phyloP scores from a whole-genome alignment of 176 grass and related monocot species.

The Cocos nucifera region DNA sequence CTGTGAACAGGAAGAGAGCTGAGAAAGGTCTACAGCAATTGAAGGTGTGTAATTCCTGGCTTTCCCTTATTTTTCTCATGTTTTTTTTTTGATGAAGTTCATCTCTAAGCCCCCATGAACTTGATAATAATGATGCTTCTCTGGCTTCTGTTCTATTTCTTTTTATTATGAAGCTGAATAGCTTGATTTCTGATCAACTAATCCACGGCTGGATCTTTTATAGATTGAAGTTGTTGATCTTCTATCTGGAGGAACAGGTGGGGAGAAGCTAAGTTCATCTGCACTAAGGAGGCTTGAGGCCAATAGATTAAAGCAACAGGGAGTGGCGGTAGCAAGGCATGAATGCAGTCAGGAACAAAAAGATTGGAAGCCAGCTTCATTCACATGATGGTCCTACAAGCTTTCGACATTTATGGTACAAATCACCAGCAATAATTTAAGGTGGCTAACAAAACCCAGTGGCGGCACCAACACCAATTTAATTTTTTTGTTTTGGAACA shows the following conservation, averaged over 20 bases:
- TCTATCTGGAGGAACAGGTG: slow-evolving; percentile 30
- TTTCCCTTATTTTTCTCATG: slow-evolving; percentile 1
- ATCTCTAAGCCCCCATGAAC: too few relatives aligned
- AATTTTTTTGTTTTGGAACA: too few relatives aligned
- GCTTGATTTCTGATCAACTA: background rate
- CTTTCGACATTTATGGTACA: too few relatives aligned
- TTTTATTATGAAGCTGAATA: slow-evolving; percentile 3
- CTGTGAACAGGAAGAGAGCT: slow-evolving; percentile 56
- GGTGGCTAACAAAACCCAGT: too few relatives aligned
- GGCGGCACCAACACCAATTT: too few relatives aligned
- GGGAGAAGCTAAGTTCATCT: slow-evolving; percentile 54
- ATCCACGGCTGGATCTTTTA: slow-evolving; percentile 1
- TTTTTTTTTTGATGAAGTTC: too few relatives aligned
- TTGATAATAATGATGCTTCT: too few relatives aligned
- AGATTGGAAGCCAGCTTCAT: too few relatives aligned
- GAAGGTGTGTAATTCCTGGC: slow-evolving; percentile 25
- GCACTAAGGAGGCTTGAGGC: slow-evolving; percentile 47
- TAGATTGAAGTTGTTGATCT: slow-evolving; percentile 70
- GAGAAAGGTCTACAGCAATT: slow-evolving; percentile 37
- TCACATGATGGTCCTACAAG: too few relatives aligned
- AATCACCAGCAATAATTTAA: too few relatives aligned
- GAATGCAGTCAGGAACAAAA: slow-evolving; percentile 1
- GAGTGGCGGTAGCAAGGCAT: slow-evolving; percentile 14
- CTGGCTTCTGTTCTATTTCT: background rate
- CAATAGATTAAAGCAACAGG: slow-evolving; percentile 12